Percentiles rank a stretch among this genome's conserved stretches.
Evolutionary conservation across 2,329 filamentous ascomycete species (phyloP).

Genomic region (Huntiella bhutanensis): DNA sequence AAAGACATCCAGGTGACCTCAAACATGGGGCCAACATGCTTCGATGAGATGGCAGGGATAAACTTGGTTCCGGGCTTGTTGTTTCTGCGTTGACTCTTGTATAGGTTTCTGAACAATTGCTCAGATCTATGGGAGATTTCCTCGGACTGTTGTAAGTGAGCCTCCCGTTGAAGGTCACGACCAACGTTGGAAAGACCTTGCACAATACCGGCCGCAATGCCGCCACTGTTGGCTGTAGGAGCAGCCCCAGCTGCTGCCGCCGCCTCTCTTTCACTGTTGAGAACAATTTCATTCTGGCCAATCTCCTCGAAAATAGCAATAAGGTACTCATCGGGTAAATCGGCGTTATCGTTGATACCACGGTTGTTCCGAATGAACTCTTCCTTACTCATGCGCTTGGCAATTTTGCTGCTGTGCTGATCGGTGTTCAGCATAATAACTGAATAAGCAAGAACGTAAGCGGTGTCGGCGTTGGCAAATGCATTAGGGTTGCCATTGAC

Average conservation of each 20-base stretch:
- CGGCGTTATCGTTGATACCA: slow-evolving; percentile 90
- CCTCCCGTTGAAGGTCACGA: slow-evolving; percentile 77
- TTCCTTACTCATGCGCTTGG: slow-evolving; percentile 74
- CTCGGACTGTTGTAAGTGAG: slow-evolving; percentile 85
- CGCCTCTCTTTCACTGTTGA: slow-evolving; percentile 78
- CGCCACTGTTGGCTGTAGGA: slow-evolving; percentile 38
- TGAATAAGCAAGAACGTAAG: slow-evolving; percentile 88
- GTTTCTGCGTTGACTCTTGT: slow-evolving; percentile 73
- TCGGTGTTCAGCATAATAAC: slow-evolving; percentile 96
- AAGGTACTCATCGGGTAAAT: slow-evolving; percentile 85
- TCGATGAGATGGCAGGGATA: slow-evolving; percentile 82
- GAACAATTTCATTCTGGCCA: slow-evolving; percentile 72
- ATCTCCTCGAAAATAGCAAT: slow-evolving; percentile 86
- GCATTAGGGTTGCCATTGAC: slow-evolving; percentile 89
- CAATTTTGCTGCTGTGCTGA: slow-evolving; percentile 74
- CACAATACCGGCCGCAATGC: slow-evolving; percentile 65
- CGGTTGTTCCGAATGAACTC: slow-evolving; percentile 99
- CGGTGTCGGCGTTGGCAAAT: slow-evolving; percentile 94
- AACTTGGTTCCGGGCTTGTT: slow-evolving; percentile 54
- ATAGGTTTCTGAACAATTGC: slow-evolving; percentile 83
- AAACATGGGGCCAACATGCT: slow-evolving; percentile 95
- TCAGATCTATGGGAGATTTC: slow-evolving; percentile 59
- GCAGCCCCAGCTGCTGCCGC: slow-evolving; percentile 58
- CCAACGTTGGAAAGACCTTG: slow-evolving; percentile 84
- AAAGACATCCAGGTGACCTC: slow-evolving; percentile 99